Percentiles rank a stretch among this genome's conserved stretches.
Evolutionary conservation across 805 yeast genomes (phyloP).

Genomic region (Zygotorulaspora danielsina): DNA sequence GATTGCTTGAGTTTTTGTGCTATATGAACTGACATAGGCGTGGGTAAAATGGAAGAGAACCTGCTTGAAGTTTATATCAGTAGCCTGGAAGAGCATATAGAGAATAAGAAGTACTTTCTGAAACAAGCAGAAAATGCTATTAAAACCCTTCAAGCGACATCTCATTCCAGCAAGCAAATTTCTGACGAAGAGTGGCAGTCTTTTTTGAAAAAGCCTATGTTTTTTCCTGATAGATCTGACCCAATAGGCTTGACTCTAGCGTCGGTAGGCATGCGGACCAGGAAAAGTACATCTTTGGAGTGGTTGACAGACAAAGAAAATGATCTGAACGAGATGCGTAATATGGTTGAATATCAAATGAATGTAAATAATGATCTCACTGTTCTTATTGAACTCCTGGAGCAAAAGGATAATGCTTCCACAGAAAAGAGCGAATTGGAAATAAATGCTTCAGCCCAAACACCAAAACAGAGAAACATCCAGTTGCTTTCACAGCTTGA

Average conservation of each 20-base stretch:
- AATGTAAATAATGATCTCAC: conserved; percentile 19
- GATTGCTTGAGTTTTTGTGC: no score
- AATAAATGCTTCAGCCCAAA: background rate
- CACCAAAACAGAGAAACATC: conserved; percentile 11
- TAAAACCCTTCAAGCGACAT: conserved; percentile 9
- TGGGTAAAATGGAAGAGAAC: no score
- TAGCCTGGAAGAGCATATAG: conserved; percentile 26
- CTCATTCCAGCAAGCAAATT: background rate
- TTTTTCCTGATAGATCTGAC: conserved; percentile 33
- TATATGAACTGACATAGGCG: no score
- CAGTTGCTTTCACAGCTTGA: conserved; percentile 13
- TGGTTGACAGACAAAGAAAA: conserved; percentile 12
- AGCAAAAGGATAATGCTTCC: no score
- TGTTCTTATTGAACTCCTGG: conserved; percentile 12
- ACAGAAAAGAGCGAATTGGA: background rate
- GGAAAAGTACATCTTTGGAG: conserved; percentile 18
- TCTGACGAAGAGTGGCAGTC: conserved; percentile 17
- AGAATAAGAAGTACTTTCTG: conserved; percentile 26
- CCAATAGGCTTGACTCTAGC: conserved; percentile 31
- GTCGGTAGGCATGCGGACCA: conserved; percentile 15
- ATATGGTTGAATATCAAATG: conserved; percentile 18
- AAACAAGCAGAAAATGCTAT: conserved; percentile 24
- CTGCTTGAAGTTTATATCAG: conserved; percentile 21
- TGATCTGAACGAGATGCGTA: conserved; percentile 4
- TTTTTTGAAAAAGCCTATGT: conserved; percentile 25